phyloP scores from a whole-genome alignment of 2,329 filamentous ascomycete species.

The Colletotrichum spaethianum region DNA sequence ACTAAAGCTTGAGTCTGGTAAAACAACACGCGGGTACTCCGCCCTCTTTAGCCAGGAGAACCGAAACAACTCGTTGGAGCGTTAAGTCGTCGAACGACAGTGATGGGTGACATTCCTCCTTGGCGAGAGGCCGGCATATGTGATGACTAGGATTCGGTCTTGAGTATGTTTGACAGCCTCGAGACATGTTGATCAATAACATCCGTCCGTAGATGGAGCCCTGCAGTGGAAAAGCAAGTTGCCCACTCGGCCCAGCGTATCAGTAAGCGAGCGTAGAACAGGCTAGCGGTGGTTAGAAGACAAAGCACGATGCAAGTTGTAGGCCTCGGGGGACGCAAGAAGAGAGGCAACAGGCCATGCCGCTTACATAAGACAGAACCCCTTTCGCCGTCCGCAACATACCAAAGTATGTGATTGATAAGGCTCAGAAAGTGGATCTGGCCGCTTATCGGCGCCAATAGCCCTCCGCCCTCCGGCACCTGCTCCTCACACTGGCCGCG shows the following conservation, averaged over 20 bases:
- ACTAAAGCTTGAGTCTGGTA: conserved; percentile 4
- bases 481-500: conserved; percentile 5
- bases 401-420: too few species aligned
- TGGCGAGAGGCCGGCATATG: conserved; percentile 5
- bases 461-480: background rate
- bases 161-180: conserved; percentile 20
- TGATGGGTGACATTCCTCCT: conserved; percentile 15
- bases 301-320: conserved; percentile 18
- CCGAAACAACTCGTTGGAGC: too few species aligned
- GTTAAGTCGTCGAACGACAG: background rate
- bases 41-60: too few species aligned
- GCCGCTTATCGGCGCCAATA: conserved; percentile 1
- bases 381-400: too few species aligned
- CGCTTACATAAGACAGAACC: conserved; percentile 26
- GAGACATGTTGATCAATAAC: background rate
- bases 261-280: background rate
- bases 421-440: conserved; percentile 7
- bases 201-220: conserved; percentile 6
- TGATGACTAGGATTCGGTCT: conserved; percentile 11
- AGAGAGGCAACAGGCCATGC: background rate
- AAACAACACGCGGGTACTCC: background rate
- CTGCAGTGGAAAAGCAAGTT: background rate
- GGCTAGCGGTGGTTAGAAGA: background rate
- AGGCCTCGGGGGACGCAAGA: background rate
- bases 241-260: background rate